Evolutionary conservation across 148 eudicot genomes (phyloP), one percentile per base, ranked within the genome.

Genomic region (Mesembryanthemum crystallinum): DNA sequence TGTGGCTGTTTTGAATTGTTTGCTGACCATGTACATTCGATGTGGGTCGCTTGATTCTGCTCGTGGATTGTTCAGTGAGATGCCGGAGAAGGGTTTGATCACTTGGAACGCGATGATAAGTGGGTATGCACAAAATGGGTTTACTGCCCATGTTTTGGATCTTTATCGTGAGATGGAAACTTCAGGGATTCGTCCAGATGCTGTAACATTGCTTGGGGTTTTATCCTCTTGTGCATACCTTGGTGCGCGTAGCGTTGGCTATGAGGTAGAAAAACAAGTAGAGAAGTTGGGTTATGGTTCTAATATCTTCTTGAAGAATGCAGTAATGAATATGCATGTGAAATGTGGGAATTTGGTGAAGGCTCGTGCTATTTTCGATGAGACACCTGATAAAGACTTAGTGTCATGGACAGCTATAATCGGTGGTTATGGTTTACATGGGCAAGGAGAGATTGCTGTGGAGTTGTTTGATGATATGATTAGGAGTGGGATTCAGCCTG

Each of bases 31-130:
- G 94, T 90, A 90, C 62, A 83, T 85, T 14, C 77, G 84, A 33
- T 92, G 94, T 68, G 97, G 89, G 63, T 69, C 84, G 7, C 61
- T 84, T 74, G 88, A 83, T 52, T 76, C 75, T 67, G 92, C 88
- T 14, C 80, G 89, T 74, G 84, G 73, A 65, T 72, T 90, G 82
- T 92, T 92, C 52, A 82, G 88, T 79, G 80, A 54, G n/a, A 86
- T 90, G 27, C 83, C 85, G 15, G 75, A 75, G 29, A 92, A 81
- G 80, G 87, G 84, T 74, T 82, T 92, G 85, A 90, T 88, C 57
- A 87, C 94, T 37, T 90, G 93, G 94, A 92, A 92, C 78, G 91
- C 92, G 1, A 90, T 92, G 91, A 90, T 92, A 61, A 90, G 84
- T 66, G 97, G 97, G 76, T 92, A 90, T 76, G 89, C 97, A 21